Conservation (phyloP, 108 stramenopile species). For the Cylindrotheca fusiformis region DNA sequence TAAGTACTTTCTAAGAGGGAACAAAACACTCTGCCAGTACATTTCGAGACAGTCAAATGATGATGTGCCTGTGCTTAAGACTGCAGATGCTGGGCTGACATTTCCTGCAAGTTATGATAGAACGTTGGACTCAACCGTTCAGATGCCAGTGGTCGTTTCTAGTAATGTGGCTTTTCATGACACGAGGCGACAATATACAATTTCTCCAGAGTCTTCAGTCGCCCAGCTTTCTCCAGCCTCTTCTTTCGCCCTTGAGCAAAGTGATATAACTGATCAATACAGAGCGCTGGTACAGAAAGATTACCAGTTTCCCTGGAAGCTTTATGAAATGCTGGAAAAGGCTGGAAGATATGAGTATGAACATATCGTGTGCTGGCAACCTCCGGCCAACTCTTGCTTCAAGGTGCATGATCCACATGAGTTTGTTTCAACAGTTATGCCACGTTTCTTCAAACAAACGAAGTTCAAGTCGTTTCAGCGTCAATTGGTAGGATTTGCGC, state of each 20-base stretch:
- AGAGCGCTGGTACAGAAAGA: conserved; percentile 20
- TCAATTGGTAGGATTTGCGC: conserved; percentile 2
- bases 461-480: conserved; percentile 40
- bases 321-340: conserved; percentile 39
- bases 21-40: conserved; percentile 15
- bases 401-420: conserved; percentile 49
- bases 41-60: conserved; percentile 10
- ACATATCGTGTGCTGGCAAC: conserved; percentile 30
- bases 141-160: not conserved
- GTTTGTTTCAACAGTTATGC: conserved; percentile 53
- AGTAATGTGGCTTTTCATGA: too few species aligned
- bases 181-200: not conserved
- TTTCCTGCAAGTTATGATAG: too few species aligned
- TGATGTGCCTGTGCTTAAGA: not conserved
- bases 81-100: not conserved
- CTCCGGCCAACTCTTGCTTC: conserved; percentile 57
- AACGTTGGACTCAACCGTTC: not conserved
- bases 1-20: conserved; percentile 23
- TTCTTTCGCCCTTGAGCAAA: not conserved
- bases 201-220: not conserved
- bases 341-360: conserved; percentile 14
- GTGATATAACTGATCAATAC: conserved; percentile 7
- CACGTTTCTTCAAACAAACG: conserved; percentile 54
- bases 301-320: conserved; percentile 40
- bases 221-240: not conserved